Evolutionary conservation across 306 rosid species (phyloP).

Genomic region (Begonia fuchsioides): DNA sequence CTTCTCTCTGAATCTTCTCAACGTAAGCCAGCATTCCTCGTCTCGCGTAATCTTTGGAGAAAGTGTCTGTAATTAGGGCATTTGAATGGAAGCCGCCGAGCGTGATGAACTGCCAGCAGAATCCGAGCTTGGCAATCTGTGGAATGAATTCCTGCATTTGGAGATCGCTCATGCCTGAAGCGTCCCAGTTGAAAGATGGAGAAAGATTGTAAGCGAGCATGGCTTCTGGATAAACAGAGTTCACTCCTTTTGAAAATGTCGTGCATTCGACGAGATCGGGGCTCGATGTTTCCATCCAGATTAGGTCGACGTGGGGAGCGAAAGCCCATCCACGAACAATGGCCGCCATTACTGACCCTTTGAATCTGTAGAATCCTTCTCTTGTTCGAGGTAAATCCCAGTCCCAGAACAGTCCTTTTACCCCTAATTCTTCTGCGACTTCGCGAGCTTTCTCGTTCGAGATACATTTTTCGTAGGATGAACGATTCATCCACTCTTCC

Average conservation of each 20-base stretch:
- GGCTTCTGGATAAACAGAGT: constrained; percentile 33
- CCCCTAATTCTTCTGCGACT: constrained; percentile 47
- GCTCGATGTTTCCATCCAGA: constrained; percentile 87
- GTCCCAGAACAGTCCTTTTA: constrained; percentile 64
- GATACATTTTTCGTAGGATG: constrained; percentile 40
- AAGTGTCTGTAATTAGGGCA: constrained; percentile 61
- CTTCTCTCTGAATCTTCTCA: constrained; percentile 90
- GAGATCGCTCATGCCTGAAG: constrained; percentile 74
- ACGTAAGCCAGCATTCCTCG: constrained; percentile 95
- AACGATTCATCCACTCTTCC: constrained; percentile 46
- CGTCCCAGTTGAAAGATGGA: constrained; percentile 98
- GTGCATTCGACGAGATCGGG: constrained; percentile 68
- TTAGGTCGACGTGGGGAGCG: constrained; percentile 61
- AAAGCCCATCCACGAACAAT: constrained; percentile 77
- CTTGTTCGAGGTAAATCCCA: constrained; percentile 94
- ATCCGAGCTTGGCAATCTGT: constrained; percentile 62
- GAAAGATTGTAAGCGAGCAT: constrained; percentile 85
- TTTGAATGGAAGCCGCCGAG: constrained; percentile 82
- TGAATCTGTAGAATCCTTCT: constrained; percentile 83
- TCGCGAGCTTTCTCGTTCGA: constrained; percentile 62
- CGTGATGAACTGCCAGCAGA: constrained; percentile 87
- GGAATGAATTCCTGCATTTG: constrained; percentile 83
- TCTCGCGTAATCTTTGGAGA: constrained; percentile 63
- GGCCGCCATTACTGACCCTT: constrained; percentile 67
- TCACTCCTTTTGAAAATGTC: constrained; percentile 59